Evolutionary conservation across 371 early-diverging fungal species (phyloP).

Genomic region (Mucor racemosus): DNA sequence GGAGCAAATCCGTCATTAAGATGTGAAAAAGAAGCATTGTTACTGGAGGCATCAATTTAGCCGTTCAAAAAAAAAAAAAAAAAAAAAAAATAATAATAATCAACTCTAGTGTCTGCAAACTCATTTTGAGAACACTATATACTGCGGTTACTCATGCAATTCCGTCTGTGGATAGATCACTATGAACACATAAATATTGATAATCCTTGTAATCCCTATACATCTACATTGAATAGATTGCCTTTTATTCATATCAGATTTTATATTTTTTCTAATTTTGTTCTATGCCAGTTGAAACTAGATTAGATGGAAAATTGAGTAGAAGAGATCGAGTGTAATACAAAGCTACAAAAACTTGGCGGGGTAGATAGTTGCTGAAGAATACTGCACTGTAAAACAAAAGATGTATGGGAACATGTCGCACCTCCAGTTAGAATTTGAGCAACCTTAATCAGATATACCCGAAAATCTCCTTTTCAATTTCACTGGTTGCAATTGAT

Average conservation of each 20-base stretch:
- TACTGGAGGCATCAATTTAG: no score
- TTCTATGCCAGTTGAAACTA: background rate
- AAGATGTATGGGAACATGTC: background rate
- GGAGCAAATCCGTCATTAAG: no score
- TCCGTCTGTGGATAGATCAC: no score
- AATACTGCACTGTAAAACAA: background rate
- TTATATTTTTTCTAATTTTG: background rate
- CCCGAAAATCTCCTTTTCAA: conserved; percentile 1
- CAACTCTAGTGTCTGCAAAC: no score
- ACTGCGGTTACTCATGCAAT: no score
- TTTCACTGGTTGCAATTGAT: background rate
- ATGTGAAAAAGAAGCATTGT: no score
- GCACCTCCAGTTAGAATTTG: background rate
- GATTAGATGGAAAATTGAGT: background rate
- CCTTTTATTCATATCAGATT: background rate
- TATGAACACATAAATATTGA: no score
- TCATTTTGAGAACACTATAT: no score
- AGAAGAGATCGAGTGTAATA: background rate
- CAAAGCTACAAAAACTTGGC: background rate
- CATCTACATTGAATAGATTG: no score
- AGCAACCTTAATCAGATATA: background rate
- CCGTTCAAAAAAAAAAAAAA: no score
- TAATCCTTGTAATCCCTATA: no score
- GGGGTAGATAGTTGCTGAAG: background rate
- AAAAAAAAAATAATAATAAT: no score